Evolutionary conservation across 371 early-diverging fungal species (phyloP), one percentile per base, ranked within the genome.

Genomic region (Parasitella parasitica): DNA sequence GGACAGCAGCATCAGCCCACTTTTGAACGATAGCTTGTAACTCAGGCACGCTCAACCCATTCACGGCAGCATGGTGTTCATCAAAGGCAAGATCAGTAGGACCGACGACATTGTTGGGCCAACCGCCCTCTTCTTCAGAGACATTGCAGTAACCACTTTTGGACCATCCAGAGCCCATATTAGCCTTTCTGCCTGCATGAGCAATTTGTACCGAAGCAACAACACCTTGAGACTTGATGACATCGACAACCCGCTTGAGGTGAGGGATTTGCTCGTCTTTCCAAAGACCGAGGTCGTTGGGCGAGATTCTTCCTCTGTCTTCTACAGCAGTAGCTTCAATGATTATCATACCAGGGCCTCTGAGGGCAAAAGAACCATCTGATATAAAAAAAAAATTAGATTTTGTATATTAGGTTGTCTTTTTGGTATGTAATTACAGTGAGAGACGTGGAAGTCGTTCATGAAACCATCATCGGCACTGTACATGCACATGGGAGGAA

Each of bases 171-270:
- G 90, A 77, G 11, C 73, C 70, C 30, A 80, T 84, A 3, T 87
- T 88, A 0, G 91, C 86, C 61, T 94, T 94, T 39, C 94, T 77
- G 6, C 96, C 96, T 13, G 93, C 91, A 62, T 95, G 95, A 2
- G 85, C 91, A 12, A 95, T 64, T 65, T 95, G 96, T 54, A 93
- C 80, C 35, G 83, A 91, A 13, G 84, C 62, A 35, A 83, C 71
- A 15, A 77, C 62, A 9, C 88, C 89, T 53, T 85, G 85, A 8
- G 80, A 74, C 56, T 94, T 90, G 48, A 85, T 69, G 59, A 84
- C 75, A 58, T 85, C 79, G 15, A 82, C 88, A 4, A 94, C 81
- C 9, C 83, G 82, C 51, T 76, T 77, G 24, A 91, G 54, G 4
- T 79, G 75, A 0, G 69, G 76, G 18, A 90, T 83, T n/a, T 95